Conservation (phyloP, 148 eudicot genomes). For the Nepenthes gracilis region DNA sequence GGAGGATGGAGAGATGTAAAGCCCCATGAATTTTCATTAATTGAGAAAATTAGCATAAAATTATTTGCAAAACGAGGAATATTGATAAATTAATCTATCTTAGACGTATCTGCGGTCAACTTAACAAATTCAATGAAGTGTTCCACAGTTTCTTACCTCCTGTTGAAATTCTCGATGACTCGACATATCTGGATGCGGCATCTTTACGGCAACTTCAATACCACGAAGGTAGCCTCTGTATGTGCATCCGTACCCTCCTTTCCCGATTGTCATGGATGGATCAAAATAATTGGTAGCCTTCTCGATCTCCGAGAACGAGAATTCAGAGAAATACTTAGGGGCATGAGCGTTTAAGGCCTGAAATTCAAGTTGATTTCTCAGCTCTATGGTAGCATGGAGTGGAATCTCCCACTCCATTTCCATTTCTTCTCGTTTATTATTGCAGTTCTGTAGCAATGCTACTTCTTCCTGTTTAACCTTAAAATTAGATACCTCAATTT, state of each 20-base stretch:
- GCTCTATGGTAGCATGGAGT: background rate
- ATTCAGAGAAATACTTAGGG: constrained; percentile 35
- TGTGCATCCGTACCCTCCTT: constrained; percentile 75
- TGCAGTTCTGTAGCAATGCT: constrained; percentile 41
- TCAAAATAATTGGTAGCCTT: constrained; percentile 56
- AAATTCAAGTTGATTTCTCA: constrained; percentile 3
- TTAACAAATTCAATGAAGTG: too few species aligned
- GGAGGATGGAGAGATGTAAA: too few species aligned
- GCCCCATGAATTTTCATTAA: too few species aligned
- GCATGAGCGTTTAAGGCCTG: constrained; percentile 22
- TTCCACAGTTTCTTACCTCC: background rate
- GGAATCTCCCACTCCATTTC: constrained; percentile 4
- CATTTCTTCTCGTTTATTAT: constrained; percentile 12
- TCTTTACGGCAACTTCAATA: constrained; percentile 72
- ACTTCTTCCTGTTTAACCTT: constrained; percentile 38
- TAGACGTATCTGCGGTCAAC: too few species aligned
- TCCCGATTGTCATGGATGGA: constrained; percentile 57
- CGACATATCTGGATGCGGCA: constrained; percentile 39
- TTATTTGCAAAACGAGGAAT: too few species aligned
- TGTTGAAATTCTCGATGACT: constrained; percentile 52
- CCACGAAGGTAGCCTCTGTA: constrained; percentile 52
- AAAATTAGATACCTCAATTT: constrained; percentile 32
- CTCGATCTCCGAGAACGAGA: constrained; percentile 57
- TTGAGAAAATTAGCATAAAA: too few species aligned
- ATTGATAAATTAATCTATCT: too few species aligned